phyloP scores from a whole-genome alignment of 2,329 filamentous ascomycete species.

The Claviceps cyperi region DNA sequence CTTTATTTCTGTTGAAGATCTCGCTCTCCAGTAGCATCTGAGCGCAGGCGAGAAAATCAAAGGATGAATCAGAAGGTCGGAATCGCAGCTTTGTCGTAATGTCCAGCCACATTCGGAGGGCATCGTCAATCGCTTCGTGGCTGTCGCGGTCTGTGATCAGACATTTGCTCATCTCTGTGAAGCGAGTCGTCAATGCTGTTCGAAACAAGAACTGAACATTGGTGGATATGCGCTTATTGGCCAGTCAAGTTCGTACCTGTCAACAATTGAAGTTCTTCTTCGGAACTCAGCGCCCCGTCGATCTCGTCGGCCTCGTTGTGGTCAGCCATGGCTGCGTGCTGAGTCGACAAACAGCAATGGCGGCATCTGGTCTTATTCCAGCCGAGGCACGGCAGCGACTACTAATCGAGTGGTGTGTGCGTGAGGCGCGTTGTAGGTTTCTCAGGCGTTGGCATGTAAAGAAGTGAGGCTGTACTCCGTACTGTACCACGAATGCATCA shows the following conservation, averaged over 20 bases:
- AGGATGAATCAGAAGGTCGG: conserved; percentile 59
- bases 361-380: conserved; percentile 20
- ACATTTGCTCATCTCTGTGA: conserved; percentile 32
- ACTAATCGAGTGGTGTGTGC: neutral
- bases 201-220: neutral
- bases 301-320: conserved; percentile 46
- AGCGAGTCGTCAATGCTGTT: conserved; percentile 7
- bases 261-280: conserved; percentile 82
- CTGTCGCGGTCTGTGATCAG: conserved; percentile 32
- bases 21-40: conserved; percentile 62
- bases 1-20: conserved; percentile 59
- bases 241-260: conserved; percentile 40
- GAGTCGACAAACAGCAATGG: conserved; percentile 13
- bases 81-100: conserved; percentile 65
- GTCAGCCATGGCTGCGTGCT: conserved; percentile 36
- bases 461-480: neutral
- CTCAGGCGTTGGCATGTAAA: neutral
- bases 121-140: conserved; percentile 60
- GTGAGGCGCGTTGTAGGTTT: neutral
- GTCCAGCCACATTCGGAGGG: conserved; percentile 69
- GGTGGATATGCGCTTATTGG: neutral
- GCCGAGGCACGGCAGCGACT: conserved; percentile 2
- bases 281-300: conserved; percentile 41
- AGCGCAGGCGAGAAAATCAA: conserved; percentile 68
- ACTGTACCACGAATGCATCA: too few relatives aligned